Evolutionary conservation across 2,329 filamentous ascomycete species (phyloP), one percentile per base, ranked within the genome.

Genomic region (Ascochyta fabae): DNA sequence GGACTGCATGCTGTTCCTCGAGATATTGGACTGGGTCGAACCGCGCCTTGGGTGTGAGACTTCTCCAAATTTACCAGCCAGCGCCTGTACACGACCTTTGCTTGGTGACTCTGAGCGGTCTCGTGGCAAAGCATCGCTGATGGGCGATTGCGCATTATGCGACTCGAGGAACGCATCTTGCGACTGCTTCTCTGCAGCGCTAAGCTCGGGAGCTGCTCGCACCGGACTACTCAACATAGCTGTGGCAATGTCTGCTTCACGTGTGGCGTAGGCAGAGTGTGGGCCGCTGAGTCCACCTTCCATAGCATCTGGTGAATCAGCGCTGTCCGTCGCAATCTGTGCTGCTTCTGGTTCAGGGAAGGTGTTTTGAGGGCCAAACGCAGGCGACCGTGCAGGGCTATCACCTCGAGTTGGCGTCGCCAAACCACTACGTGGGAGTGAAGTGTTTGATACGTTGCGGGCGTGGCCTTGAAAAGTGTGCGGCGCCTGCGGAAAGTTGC

Each of bases 311-410:
- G 66, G 51, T 23, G 73, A 68, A 24, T 69, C 62, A 19, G 76
- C 68, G 54, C 75, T 77, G 34, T 75, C 69, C 5, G 77, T 70
- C 8, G 78, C 73, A 24, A 85, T 23, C 75, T 75, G 50, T 81
- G 77, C 83, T 39, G 78, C 69, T 49, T 81, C 78, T 31, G 79
- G 79, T 39, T 76, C 77, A n/a, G 78, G 78, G 8, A 78, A 59
- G 16, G 77, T 71, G 47, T 73, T 76, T 19, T 74, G 76, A 8
- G 79, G 75, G 40, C 80, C 80, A 31, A 88, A 66, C 22, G 79
- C 77, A 4, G 86, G 85, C 29, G 80, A 83, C 43, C 83, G 82
- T n/a, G 85, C 86, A 29, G 86, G 86, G 53, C 84, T 88, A 53
- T 86, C 86, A 39, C 80, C 81, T 16, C 80, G 79, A 56, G 80